These are phyloP conservation scores for Hypoxylon sp. DNA, from an alignment of 2,329 filamentous ascomycete species.

Conservation along the genomic window DNA sequence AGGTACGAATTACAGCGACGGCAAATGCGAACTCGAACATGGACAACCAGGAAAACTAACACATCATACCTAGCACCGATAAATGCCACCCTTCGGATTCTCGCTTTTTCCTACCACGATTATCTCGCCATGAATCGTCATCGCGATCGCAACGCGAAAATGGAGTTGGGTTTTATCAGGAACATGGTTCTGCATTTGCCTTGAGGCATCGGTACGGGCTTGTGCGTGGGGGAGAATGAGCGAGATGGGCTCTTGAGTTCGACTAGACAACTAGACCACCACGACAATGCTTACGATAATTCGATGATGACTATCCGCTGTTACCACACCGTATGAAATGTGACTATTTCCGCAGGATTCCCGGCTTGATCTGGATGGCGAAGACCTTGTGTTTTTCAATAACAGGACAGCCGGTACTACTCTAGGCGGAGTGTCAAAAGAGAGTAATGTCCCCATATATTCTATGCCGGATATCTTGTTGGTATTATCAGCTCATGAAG, in stretches of 20 bases:
- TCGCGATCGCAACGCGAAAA: slow-evolving; percentile 49
- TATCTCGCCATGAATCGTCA: slow-evolving; percentile 48
- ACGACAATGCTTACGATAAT: slow-evolving; percentile 50
- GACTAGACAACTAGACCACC: slow-evolving; percentile 48
- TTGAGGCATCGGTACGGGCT: slow-evolving; percentile 43
- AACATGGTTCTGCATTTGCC: slow-evolving; percentile 48
- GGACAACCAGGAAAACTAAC: slow-evolving; percentile 31
- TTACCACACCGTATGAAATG: slow-evolving; percentile 21
- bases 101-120: slow-evolving; percentile 46
- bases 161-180: slow-evolving; percentile 52
- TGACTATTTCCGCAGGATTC: slow-evolving; percentile 20
- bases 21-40: not conserved
- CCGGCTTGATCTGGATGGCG: slow-evolving; percentile 4
- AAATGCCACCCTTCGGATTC: slow-evolving; percentile 36
- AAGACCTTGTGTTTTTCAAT: not conserved
- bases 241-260: slow-evolving; percentile 39
- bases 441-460: slow-evolving; percentile 4
- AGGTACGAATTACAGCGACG: slow-evolving; percentile 59
- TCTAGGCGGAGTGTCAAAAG: not conserved
- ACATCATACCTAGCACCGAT: slow-evolving; percentile 46
- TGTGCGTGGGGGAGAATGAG: slow-evolving; percentile 40
- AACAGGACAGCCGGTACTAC: not conserved
- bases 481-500: not conserved
- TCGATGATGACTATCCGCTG: slow-evolving; percentile 39
- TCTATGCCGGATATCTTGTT: not conserved